Conservation (phyloP, 2,329 filamentous ascomycete genomes). For the Aspergillus sclerotialis region DNA sequence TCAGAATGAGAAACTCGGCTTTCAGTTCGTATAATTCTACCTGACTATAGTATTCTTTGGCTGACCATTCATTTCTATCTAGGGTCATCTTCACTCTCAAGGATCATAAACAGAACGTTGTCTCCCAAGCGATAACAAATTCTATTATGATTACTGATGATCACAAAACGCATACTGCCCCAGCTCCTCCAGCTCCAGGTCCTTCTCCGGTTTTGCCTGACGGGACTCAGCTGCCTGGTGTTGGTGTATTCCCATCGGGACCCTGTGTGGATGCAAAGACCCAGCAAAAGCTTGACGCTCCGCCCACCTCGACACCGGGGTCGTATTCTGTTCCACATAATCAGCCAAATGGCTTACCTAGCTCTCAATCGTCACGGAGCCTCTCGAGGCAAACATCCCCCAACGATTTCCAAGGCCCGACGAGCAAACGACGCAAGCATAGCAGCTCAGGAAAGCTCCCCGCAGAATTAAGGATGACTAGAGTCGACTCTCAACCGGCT, state of each 20-base stretch:
- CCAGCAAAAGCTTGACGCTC: conserved; percentile 45
- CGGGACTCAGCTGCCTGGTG: conserved; percentile 35
- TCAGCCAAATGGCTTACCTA: conserved; percentile 31
- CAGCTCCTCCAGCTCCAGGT: conserved; percentile 26
- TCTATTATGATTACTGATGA: conserved; percentile 98
- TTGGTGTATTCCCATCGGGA: conserved; percentile 36
- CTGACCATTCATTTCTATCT: conserved; percentile 12
- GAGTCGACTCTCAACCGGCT: conserved; percentile 55
- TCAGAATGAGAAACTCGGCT: conserved; percentile 87
- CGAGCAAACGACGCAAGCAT: conserved; percentile 74
- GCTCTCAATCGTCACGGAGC: conserved; percentile 51
- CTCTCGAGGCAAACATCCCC: conserved; percentile 71
- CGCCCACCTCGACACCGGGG: conserved; percentile 32
- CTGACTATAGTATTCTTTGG: conserved; percentile 1
- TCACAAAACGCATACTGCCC: conserved; percentile 72
- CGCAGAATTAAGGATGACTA: conserved; percentile 72
- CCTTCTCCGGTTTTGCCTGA: conserved; percentile 30
- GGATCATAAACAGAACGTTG: conserved; percentile 65
- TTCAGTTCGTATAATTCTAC: conserved; percentile 45
- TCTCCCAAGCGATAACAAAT: conserved; percentile 78
- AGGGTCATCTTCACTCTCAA: conserved; percentile 90
- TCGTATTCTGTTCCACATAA: conserved; percentile 33
- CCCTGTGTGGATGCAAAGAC: conserved; percentile 18
- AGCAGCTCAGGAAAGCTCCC: conserved; percentile 64
- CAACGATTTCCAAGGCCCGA: conserved; percentile 55